Base-by-base conservation (phyloP, 305 asterid genomes). In the Fraxinus nigra region DNA sequence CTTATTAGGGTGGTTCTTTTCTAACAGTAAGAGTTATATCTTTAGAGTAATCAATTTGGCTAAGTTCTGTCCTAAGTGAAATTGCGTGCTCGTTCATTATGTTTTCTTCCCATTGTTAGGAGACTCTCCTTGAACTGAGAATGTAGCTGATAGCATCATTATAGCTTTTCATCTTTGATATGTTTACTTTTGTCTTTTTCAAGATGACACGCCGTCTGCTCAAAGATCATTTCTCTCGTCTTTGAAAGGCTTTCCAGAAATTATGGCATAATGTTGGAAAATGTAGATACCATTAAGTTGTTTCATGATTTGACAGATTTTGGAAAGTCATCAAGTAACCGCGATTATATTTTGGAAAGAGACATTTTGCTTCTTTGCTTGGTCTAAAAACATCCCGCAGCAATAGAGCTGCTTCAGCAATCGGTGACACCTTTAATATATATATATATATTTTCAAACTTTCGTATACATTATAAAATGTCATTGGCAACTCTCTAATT, bases 191-290 rank as follows among this genome's bases (percentile, higher is more conserved):
- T 85, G 81, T 85, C 81, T 81, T 86, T 81, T 87, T 87, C 79
- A 95, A 95, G 99, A 93, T 95, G 98, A 87, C 97, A 9, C 90
- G 93, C 84, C 93, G 98, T 72, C 74, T 94, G 78, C 94, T 95
- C 81, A 98, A 98, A 95, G 92, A 88, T 88, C 87, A 86, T 89
- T 54, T 97, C 98, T 65, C 85, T 91, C 83, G 84, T 94, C 85
- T 90, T 89, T 38, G 91, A 88, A 84, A 88, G 89, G 88, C 91
- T 90, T 83, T 88, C 85, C 78, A 59, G 78, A 81, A 85, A 83
- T 85, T 85, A 89, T 69, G 86, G 85, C 61, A 63, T 59, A 46
- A 28, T 81, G 82, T 79, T 79, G 85, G 91, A 87, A 85, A 86
- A 61, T 78, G 84, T 85, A 72, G 82, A 72, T 82, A 84, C 86